These are phyloP conservation scores for Pinus albicaulis DNA, from an alignment of 75 land plant species.

Conservation along the genomic window DNA sequence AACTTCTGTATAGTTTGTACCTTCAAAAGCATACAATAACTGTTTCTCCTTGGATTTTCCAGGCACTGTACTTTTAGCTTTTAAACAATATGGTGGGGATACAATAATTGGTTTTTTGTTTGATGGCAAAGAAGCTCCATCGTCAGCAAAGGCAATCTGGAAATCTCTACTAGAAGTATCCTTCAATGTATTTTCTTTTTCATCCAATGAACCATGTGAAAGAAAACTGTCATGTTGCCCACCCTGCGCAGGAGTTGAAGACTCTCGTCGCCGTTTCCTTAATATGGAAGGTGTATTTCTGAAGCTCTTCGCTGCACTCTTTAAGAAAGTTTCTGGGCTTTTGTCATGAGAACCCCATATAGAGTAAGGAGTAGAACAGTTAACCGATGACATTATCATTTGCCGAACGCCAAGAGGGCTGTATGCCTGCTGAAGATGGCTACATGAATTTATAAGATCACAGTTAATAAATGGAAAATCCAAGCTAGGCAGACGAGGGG, in stretches of 20 bases:
- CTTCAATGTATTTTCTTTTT: slow-evolving; percentile 10
- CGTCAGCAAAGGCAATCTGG: too few relatives aligned
- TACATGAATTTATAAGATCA: slow-evolving; percentile 72
- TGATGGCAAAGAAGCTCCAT: too few relatives aligned
- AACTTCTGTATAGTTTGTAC: too few relatives aligned
- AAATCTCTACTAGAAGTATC: not conserved
- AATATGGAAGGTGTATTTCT: slow-evolving; percentile 82
- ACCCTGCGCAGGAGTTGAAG: slow-evolving; percentile 8
- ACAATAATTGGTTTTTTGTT: slow-evolving; percentile 16
- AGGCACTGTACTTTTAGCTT: slow-evolving; percentile 33
- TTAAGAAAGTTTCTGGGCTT: slow-evolving; percentile 76
- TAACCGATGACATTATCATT: slow-evolving; percentile 45
- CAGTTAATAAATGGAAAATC: slow-evolving; percentile 78
- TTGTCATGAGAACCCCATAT: slow-evolving; percentile 14
- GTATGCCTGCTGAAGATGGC: slow-evolving; percentile 18
- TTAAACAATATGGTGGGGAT: slow-evolving; percentile 61
- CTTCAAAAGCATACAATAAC: slow-evolving; percentile 28
- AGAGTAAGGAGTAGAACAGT: slow-evolving; percentile 57
- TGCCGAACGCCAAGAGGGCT: slow-evolving; percentile 59
- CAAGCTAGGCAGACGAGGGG: slow-evolving; percentile 76
- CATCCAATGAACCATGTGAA: slow-evolving; percentile 1
- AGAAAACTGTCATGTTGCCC: not conserved
- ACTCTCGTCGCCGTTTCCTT: slow-evolving; percentile 54
- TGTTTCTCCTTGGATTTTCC: slow-evolving; percentile 61
- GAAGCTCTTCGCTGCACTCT: slow-evolving; percentile 79